A percentile compares a stretch with the other conserved stretches of the same genome.
Conservation (phyloP, 2,329 filamentous ascomycete genomes). For the Mariannaea elegans region DNA sequence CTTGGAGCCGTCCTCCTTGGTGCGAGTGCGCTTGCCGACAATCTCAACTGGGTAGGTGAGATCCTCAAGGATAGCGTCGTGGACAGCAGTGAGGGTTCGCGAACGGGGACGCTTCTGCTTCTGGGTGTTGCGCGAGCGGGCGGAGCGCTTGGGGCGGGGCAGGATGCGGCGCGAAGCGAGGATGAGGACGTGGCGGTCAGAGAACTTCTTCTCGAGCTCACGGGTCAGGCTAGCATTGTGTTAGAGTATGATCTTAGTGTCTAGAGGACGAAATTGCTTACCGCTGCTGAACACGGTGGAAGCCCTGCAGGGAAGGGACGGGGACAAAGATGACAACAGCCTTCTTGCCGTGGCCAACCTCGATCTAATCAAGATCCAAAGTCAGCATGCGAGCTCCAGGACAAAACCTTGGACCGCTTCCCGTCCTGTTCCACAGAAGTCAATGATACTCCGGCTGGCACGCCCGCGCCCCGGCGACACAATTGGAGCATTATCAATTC, state of each 20-base stretch:
- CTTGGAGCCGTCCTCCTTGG: conserved; percentile 99
- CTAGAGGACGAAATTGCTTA: conserved; percentile 61
- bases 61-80: conserved; percentile 97
- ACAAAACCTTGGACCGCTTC: conserved; percentile 77
- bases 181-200: conserved; percentile 99
- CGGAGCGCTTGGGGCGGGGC: conserved; percentile 97
- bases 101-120: conserved; percentile 99
- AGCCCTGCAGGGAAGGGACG: conserved; percentile 96
- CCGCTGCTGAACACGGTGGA: conserved; percentile 99
- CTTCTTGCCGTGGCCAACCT: conserved; percentile 99
- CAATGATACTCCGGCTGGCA: conserved; percentile 50
- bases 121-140: conserved; percentile 93
- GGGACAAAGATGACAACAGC: conserved; percentile 99
- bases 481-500: conserved; percentile 24
- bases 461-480: conserved; percentile 40
- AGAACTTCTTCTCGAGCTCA: conserved; percentile 99
- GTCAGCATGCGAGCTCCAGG: conserved; percentile 82
- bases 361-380: conserved; percentile 83
- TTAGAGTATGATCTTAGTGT: conserved; percentile 25
- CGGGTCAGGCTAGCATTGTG: conserved; percentile 81
- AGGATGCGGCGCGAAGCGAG: conserved; percentile 98
- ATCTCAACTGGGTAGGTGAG: conserved; percentile 99
- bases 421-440: conserved; percentile 73
- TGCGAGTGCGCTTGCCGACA: conserved; percentile 97
- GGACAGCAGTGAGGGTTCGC: conserved; percentile 96